Evolutionary conservation across 495 filamentous ascomycete genomes (phyloP).

Genomic region (Annulohypoxylon bovei): DNA sequence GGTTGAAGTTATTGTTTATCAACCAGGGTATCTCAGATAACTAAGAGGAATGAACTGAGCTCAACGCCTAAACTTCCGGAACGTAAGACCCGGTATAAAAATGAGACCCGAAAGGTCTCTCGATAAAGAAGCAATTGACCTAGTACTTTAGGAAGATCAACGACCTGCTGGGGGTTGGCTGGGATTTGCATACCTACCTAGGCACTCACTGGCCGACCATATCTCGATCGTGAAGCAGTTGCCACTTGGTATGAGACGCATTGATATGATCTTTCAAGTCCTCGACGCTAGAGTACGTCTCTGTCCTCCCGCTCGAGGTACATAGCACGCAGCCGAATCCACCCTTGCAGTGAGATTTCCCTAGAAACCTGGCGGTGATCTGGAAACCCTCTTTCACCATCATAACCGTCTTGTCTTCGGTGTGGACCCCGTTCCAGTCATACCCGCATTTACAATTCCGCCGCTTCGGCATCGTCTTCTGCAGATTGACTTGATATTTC

Average conservation of each 20-base stretch:
- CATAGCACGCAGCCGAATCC: constrained; percentile 44
- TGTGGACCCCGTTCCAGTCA: constrained; percentile 41
- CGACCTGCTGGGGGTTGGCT: neutral
- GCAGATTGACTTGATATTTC: constrained; percentile 49
- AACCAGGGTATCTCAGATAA: neutral
- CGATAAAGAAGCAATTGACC: neutral
- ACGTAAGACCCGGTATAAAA: neutral
- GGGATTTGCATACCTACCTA: neutral
- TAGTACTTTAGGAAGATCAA: neutral
- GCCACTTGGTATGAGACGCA: constrained; percentile 51
- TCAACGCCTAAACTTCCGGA: neutral
- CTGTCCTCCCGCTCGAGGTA: constrained; percentile 46
- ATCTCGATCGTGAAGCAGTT: constrained; percentile 53
- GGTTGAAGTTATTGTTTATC: neutral
- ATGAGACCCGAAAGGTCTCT: neutral
- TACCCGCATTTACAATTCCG: constrained; percentile 50
- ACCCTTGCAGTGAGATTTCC: constrained; percentile 51
- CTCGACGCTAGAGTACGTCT: constrained; percentile 46
- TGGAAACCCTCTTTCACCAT: constrained; percentile 49
- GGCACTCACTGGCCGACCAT: constrained; percentile 35
- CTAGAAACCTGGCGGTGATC: constrained; percentile 50
- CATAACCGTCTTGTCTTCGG: constrained; percentile 12
- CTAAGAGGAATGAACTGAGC: neutral
- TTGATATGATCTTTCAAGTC: constrained; percentile 49
- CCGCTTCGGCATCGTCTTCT: constrained; percentile 38